Base-by-base conservation (phyloP, 805 yeast species). In the Ogataea chonburiensis region DNA sequence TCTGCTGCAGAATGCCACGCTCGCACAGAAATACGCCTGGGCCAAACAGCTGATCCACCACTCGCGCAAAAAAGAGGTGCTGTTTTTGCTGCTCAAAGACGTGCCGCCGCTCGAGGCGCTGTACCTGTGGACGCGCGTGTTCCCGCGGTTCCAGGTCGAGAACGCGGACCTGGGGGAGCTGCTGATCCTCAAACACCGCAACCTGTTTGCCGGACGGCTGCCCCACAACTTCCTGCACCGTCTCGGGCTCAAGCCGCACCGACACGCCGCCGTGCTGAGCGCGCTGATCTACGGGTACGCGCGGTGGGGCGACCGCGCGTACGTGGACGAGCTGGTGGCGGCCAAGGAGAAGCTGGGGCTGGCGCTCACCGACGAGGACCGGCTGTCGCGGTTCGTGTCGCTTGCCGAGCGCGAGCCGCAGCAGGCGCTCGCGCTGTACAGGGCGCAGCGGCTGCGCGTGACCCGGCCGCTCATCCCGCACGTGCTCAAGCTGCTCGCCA, bases 281-380 rank as follows among this genome's bases (percentile, higher is more conserved):
- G n/a, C 40, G 12, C 18, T 55, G 28, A 47, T 52, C 1, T 51
- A 41, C 28, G 36, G 47, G 4, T 46, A 43, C 22, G 34, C 55
- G 10, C 43, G 43, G 28, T 55, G 54, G 49, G 58, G 56, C 8
- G 45, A 36, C 16, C 46, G 39, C 5, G 28, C 42, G 7, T 37
- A 34, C 17, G 49, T 41, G 2, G 34, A 38, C 15, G 34, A 30
- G 5, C 33, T 47, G n/a, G 42, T 31, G 22, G 19, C 34, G 3
- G 16, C 38, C 17, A 54, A 56, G 17, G 21, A 18, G 5, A 24
- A 35, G 9, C 7, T 40, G 2, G 29, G 22, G 1, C 28, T 53
- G 8, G 28, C 22, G 2, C 25, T 48, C 6, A 20, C 20, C n/a
- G 12, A 24, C 6, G 22, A 38, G 2, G 63, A 58, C 31, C 42